Evolutionary conservation across 1,284 basidiomycete species (phyloP).

Genomic region (Ganoderma meredithae): DNA sequence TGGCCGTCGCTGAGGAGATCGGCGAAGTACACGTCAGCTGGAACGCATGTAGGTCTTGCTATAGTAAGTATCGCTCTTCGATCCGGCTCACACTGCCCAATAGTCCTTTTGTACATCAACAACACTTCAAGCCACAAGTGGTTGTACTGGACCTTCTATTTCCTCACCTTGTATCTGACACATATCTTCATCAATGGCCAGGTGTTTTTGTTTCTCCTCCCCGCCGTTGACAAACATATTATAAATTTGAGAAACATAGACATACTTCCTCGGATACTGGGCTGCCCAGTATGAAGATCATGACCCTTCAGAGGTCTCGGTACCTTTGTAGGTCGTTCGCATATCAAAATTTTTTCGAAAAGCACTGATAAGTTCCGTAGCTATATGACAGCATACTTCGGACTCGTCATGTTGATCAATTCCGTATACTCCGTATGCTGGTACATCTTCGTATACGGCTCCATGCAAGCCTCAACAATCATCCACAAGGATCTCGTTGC

Average conservation of each 20-base stretch:
- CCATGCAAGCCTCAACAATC: conserved; percentile 56
- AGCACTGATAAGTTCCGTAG: conserved; percentile 24
- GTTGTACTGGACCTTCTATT: background rate
- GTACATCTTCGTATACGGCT: conserved; percentile 46
- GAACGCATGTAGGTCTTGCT: background rate
- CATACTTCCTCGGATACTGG: conserved; percentile 38
- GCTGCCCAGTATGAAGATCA: conserved; percentile 39
- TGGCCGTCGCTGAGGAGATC: conserved; percentile 67
- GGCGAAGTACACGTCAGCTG: conserved; percentile 60
- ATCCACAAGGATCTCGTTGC: conserved; percentile 63
- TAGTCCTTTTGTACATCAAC: conserved; percentile 2
- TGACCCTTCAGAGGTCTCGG: conserved; percentile 38
- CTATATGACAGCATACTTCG: conserved; percentile 51
- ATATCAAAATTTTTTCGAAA: background rate
- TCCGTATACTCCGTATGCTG: conserved; percentile 37
- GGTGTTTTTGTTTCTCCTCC: background rate
- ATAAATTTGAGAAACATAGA: conserved; percentile 22
- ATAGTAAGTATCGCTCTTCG: background rate
- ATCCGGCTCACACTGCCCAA: background rate
- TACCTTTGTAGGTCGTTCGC: conserved; percentile 39
- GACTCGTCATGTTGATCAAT: conserved; percentile 42
- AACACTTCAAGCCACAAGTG: background rate
- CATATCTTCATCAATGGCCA: background rate
- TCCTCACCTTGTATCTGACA: background rate
- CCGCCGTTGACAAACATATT: background rate